Base-by-base conservation (phyloP, 2,329 filamentous ascomycete species). In the Cladophialophora psammophila region DNA sequence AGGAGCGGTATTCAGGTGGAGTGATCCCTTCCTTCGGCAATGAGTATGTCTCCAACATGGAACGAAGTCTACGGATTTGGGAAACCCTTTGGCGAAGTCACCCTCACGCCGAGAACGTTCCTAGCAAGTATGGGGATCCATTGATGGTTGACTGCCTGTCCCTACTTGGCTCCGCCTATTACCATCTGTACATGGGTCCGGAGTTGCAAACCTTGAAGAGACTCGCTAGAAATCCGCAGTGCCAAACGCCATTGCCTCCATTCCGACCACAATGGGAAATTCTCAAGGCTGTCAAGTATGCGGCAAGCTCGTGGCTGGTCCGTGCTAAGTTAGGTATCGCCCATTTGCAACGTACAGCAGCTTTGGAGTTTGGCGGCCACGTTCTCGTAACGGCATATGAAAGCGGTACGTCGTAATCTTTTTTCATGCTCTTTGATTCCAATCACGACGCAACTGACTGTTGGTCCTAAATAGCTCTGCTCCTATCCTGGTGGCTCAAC, bases 331-430 rank as follows among this genome's bases (percentile, higher is more conserved):
- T 67, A 1, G 65, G 65, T 2, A 38, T 64, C 32, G 10, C 12
- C 18, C 40, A 67, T 48, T 55, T 67, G 45, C 48, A 40, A 10
- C 48, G 54, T 60, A 67, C 60, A 2, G 36, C 26, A 59, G 65
- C 35, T 6, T 34, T 67, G 6, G 53, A 63, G 13, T 48, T 66
- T 40, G 65, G 65, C 5, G 12, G 50, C 18, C 65, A 67, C 13
- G 61, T 53, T 1, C 48, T 64, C 1, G 35, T 35, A 12, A 38
- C 65, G 36, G 60, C 42, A 6, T 67, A 67, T 40, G 65, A 67
- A 54, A 64, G 56, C 31, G 64, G 63, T 65, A 57, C 32, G 63
- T 61, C n/a, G n/a, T n/a, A n/a, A n/a, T n/a, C n/a, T n/a, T n/a
- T n/a, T n/a, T n/a, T n/a, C n/a, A n/a, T n/a, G n/a, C n/a, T n/a